phyloP scores from a whole-genome alignment of 2,329 filamentous ascomycete genomes.

The Cladosporium sp. region DNA sequence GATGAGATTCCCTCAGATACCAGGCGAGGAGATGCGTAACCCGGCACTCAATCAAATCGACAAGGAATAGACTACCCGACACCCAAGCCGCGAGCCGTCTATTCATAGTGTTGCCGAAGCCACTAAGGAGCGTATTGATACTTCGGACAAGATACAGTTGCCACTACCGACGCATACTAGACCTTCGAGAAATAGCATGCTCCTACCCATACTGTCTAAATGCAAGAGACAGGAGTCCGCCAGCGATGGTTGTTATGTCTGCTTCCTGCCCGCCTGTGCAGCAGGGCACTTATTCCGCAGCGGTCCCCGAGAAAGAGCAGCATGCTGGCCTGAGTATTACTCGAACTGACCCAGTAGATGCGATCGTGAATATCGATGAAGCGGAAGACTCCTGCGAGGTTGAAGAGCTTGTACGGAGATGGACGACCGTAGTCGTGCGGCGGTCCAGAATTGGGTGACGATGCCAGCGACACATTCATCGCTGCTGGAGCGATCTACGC shows the following conservation, averaged over 20 bases:
- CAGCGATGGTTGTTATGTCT: background rate
- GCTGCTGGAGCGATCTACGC: no score
- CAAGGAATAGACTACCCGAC: background rate
- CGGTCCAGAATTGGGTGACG: no score
- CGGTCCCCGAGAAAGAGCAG: no score
- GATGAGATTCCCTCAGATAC: constrained; percentile 52
- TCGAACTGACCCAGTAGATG: no score
- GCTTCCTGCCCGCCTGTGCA: no score
- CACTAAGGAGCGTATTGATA: background rate
- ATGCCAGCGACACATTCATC: no score
- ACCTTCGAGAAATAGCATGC: background rate
- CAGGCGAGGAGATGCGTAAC: constrained; percentile 51
- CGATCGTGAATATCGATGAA: no score
- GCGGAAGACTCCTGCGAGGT: no score
- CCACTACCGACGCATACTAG: background rate
- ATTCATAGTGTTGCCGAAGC: background rate
- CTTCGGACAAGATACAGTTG: background rate
- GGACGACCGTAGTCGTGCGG: no score
- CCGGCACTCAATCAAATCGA: constrained; percentile 10
- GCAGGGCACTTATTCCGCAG: no score
- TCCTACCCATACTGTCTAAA: background rate
- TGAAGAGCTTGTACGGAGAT: no score
- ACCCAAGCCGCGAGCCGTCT: background rate
- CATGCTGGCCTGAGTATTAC: no score
- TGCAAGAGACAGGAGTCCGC: background rate